Evolutionary conservation across 2,329 filamentous ascomycete genomes (phyloP).

Genomic region (Amphichorda felina): DNA sequence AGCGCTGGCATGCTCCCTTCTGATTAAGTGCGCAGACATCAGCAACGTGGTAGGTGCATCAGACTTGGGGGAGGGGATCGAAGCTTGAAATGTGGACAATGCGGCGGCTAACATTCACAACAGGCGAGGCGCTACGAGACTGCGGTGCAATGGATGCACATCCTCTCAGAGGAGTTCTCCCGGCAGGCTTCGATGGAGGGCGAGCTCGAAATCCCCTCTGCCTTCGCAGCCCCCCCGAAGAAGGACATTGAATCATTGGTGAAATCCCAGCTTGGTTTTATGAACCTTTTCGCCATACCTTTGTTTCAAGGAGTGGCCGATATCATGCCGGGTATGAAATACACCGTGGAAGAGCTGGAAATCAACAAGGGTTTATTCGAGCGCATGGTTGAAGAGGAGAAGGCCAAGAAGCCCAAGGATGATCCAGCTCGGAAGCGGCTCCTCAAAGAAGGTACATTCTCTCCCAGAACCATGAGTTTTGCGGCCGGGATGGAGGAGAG

Average conservation of each 20-base stretch:
- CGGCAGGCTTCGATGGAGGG: constrained; percentile 86
- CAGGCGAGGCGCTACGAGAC: constrained; percentile 74
- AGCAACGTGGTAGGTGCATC: constrained; percentile 75
- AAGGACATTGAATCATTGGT: constrained; percentile 74
- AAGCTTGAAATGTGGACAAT: background rate
- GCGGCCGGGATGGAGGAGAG: constrained; percentile 15
- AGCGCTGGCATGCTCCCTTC: constrained; percentile 71
- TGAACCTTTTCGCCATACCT: constrained; percentile 89
- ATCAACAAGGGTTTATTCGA: constrained; percentile 68
- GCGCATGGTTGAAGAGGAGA: constrained; percentile 51
- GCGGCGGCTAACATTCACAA: background rate
- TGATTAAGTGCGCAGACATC: constrained; percentile 98
- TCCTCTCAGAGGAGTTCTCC: constrained; percentile 91
- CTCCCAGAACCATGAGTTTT: constrained; percentile 31
- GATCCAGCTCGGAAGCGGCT: constrained; percentile 22
- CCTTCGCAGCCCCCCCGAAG: constrained; percentile 73
- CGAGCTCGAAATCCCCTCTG: constrained; percentile 77
- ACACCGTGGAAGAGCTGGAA: constrained; percentile 72
- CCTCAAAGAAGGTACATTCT: constrained; percentile 28
- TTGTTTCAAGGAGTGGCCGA: constrained; percentile 82
- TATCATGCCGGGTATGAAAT: constrained; percentile 73
- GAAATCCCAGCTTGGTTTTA: constrained; percentile 87
- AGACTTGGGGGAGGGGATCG: too few species aligned
- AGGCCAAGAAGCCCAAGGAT: constrained; percentile 25
- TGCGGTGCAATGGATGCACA: constrained; percentile 80